Base-by-base conservation (phyloP, 768 basidiomycete genomes). In the Suillus subluteus region DNA sequence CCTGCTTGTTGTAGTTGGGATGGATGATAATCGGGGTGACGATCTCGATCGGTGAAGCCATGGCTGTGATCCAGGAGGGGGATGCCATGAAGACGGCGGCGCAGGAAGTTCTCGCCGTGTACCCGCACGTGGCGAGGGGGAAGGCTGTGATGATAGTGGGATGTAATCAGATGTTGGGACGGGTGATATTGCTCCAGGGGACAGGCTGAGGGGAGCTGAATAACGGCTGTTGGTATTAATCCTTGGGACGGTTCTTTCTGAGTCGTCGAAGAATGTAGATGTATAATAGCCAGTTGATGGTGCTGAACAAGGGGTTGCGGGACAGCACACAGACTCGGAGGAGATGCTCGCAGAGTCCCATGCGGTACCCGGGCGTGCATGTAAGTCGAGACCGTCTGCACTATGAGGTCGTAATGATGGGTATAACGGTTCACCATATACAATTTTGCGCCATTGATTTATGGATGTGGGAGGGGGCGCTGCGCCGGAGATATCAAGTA, bases 271-370 rank as follows among this genome's bases (percentile, higher is more conserved):
- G 7, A 70, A 67, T 1, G 69, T 69, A 0, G 69, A 62, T 3
- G 43, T 23, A 58, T 66, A 77, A 48, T 67, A 78, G 23, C 70
- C 71, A 0, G 74, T 70, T 0, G 85, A 82, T 15, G 86, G 86
- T 1, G 84, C 80, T 5, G 77, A 79, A 2, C 80, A 72, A 1
- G 76, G 78, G 0, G 80, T 79, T n/a, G 72, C 69, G 5, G 83
- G 82, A 66, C 79, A 84, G 69, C 76, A 79, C 3, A 80, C 74
- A 0, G 86, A 87, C 62, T 86, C 86, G 30, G 84, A 79, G 13
- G 83, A 82, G 48, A 85, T 84, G 63, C 84, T 87, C 21, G 71
- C 75, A 46, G 73, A 65, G 41, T 68, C 67, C 46, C 69, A 68
- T 32, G 67, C 74, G 59, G 68, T 76, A 26, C 63, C 73, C 1